Conservation (phyloP, 305 asterid species). For the Fraxinus baroniana region DNA sequence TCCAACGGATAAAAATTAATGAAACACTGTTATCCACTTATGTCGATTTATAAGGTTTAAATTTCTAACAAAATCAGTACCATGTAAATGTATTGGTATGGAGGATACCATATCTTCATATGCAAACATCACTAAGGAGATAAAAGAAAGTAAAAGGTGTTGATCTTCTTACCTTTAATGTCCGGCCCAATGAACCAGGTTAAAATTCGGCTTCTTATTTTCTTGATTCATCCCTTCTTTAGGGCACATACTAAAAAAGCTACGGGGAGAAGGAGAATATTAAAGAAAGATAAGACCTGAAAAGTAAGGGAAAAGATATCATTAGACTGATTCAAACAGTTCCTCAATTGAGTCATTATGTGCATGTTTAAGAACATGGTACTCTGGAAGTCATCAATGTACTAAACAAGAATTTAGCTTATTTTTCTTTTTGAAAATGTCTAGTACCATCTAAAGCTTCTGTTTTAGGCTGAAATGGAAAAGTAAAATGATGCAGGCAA, state of each 20-base stretch:
- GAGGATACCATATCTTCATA: neutral
- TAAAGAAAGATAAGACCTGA: constrained; percentile 40
- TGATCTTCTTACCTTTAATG: constrained; percentile 30
- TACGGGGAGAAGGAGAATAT: constrained; percentile 29
- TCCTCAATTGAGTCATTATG: neutral
- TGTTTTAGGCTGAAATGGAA: neutral
- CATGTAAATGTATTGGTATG: neutral
- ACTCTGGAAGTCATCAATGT: neutral
- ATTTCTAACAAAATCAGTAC: neutral
- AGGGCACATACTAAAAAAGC: constrained; percentile 33
- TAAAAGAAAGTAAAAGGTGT: neutral
- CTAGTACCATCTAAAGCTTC: neutral
- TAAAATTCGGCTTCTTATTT: constrained; percentile 16
- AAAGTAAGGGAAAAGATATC: constrained; percentile 13
- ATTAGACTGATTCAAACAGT: constrained; percentile 19
- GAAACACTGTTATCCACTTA: neutral
- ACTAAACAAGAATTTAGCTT: neutral
- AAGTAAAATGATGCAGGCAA: neutral
- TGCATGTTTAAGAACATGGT: neutral
- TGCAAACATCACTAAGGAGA: neutral
- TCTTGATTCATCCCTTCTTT: constrained; percentile 23
- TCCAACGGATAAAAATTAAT: neutral
- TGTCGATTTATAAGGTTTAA: too few relatives aligned
- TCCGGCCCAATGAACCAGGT: constrained; percentile 19
- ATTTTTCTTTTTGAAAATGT: neutral